Evolutionary conservation across 257 asterid species (phyloP).

Genomic region (Solanum arcanum): DNA sequence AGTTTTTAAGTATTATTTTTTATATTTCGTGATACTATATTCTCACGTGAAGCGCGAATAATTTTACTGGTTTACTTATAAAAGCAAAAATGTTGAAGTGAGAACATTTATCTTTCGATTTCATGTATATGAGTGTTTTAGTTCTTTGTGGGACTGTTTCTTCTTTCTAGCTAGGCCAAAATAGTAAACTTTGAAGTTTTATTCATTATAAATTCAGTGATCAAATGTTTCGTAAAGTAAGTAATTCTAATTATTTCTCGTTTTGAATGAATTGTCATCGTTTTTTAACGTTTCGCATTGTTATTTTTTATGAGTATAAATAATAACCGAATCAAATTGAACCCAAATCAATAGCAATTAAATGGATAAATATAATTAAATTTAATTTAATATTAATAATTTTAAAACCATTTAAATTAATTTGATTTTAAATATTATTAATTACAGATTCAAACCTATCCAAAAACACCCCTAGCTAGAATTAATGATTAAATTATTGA

Average conservation of each 20-base stretch:
- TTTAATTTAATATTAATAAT: too few relatives aligned
- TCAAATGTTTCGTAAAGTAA: neutral
- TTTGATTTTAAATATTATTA: too few relatives aligned
- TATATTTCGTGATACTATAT: too few relatives aligned
- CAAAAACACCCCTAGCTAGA: neutral
- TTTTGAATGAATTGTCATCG: neutral
- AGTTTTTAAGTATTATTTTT: too few relatives aligned
- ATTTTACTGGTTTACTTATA: too few relatives aligned
- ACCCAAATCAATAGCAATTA: neutral
- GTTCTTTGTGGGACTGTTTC: neutral
- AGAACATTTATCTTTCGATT: neutral
- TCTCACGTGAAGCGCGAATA: too few relatives aligned
- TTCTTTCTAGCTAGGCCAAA: neutral
- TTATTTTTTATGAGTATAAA: too few relatives aligned
- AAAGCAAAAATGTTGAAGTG: too few relatives aligned
- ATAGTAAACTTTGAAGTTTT: neutral
- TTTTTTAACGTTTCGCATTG: neutral
- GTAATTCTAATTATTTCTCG: too few relatives aligned
- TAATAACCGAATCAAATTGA: neutral
- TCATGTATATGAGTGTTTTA: neutral
- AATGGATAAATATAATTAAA: too few relatives aligned
- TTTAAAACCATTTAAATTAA: too few relatives aligned
- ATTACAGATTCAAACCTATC: neutral
- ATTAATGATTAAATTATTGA: neutral
- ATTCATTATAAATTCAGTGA: neutral